Evolutionary conservation across 1,139 yeast genomes (phyloP).

Genomic region (Magnusiomyces paraingens): DNA sequence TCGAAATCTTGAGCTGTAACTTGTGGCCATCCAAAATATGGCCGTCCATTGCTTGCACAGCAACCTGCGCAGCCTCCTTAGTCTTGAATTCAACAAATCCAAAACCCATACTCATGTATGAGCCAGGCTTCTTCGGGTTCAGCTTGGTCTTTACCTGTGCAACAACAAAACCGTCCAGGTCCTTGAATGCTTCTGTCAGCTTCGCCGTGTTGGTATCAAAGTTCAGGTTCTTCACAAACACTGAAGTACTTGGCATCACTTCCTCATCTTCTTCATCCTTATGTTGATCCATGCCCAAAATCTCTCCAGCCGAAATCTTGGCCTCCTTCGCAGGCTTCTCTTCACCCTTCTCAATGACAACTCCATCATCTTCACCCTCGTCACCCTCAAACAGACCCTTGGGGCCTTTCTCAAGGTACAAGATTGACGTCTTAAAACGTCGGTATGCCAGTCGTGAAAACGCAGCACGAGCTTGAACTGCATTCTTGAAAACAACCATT

Average conservation of each 20-base stretch:
- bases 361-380: slow-evolving; percentile 34
- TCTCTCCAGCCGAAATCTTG: slow-evolving; percentile 23
- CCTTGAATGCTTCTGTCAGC: slow-evolving; percentile 55
- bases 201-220: slow-evolving; percentile 64
- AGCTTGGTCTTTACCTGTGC: slow-evolving; percentile 87
- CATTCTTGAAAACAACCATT: slow-evolving; percentile 81
- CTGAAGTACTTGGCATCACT: slow-evolving; percentile 54
- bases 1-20: slow-evolving; percentile 80
- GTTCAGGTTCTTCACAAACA: slow-evolving; percentile 87
- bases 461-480: slow-evolving; percentile 83
- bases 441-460: slow-evolving; percentile 82
- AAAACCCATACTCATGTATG: slow-evolving; percentile 85
- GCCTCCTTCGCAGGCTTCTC: slow-evolving; percentile 31
- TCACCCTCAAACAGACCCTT: slow-evolving; percentile 56
- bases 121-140: slow-evolving; percentile 66
- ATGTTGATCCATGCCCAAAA: slow-evolving; percentile 33
- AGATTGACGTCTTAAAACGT: slow-evolving; percentile 75
- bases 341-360: slow-evolving; percentile 35
- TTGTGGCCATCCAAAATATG: slow-evolving; percentile 82
- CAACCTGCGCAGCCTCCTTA: slow-evolving; percentile 69
- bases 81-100: slow-evolving; percentile 90
- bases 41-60: slow-evolving; percentile 70
- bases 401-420: slow-evolving; percentile 94
- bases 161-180: slow-evolving; percentile 64
- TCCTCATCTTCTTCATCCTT: slow-evolving; percentile 43